phyloP scores from a whole-genome alignment of 2,329 filamentous ascomycete species.

The Sporothrix brasiliensis region DNA sequence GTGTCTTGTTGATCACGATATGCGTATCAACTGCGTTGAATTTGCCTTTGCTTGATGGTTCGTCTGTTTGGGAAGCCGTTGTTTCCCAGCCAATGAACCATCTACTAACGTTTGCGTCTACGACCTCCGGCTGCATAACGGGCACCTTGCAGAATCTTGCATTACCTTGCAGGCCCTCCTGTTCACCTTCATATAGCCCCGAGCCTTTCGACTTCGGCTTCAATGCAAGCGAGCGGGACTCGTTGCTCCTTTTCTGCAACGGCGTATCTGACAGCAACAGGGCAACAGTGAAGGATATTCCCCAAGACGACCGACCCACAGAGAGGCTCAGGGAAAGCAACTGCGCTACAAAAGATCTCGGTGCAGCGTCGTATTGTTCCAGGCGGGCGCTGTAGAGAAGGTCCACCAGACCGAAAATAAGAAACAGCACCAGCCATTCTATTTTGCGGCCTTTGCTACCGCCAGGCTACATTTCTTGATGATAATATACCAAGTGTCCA shows the following conservation, averaged over 20 bases:
- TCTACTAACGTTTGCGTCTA: background rate
- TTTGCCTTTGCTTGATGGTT: too few relatives aligned
- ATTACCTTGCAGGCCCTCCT: background rate
- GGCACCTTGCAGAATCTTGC: constrained; percentile 21
- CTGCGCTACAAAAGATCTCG: background rate
- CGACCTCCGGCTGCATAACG: background rate
- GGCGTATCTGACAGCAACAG: background rate
- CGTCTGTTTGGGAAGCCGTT: too few relatives aligned
- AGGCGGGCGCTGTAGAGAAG: background rate
- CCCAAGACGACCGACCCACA: background rate
- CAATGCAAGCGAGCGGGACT: constrained; percentile 17
- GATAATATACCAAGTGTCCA: too few relatives aligned
- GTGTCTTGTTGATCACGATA: too few relatives aligned
- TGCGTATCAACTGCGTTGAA: too few relatives aligned
- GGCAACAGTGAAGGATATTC: background rate
- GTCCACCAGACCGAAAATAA: background rate
- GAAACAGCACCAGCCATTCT: constrained; percentile 14
- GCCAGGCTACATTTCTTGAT: too few relatives aligned
- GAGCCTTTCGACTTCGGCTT: too few relatives aligned
- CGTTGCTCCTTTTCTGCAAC: background rate
- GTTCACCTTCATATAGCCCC: too few relatives aligned
- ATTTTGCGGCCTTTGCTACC: background rate
- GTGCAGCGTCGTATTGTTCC: constrained; percentile 16
- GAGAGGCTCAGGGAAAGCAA: background rate
- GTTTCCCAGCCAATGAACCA: too few relatives aligned